Conservation (phyloP, 2,329 filamentous ascomycete genomes). For the Sporothrix curviconia region DNA sequence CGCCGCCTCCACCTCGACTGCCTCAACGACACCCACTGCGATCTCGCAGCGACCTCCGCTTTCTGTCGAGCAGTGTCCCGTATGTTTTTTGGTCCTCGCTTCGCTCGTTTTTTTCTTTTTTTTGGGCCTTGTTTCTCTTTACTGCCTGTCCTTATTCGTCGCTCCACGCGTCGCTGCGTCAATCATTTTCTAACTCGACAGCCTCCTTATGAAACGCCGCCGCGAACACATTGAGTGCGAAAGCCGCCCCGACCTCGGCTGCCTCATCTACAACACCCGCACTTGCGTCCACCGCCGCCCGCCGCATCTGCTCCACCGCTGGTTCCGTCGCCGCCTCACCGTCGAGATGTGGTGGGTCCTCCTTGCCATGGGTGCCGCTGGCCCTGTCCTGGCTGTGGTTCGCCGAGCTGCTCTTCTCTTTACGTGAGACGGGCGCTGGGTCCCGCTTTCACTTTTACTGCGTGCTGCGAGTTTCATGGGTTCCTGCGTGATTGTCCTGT, state of each 20-base stretch:
- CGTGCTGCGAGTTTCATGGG: background rate
- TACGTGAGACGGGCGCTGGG: background rate
- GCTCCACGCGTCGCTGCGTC: background rate
- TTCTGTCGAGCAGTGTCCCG: slow-evolving; percentile 55
- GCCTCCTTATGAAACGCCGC: slow-evolving; percentile 51
- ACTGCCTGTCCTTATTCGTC: background rate
- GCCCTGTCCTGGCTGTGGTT: slow-evolving; percentile 35
- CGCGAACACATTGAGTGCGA: slow-evolving; percentile 57
- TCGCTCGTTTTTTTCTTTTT: background rate
- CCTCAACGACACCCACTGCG: slow-evolving; percentile 51
- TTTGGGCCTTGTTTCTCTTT: background rate
- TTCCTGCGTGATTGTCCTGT: no score
- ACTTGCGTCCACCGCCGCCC: slow-evolving; percentile 40
- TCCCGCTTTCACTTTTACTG: no score
- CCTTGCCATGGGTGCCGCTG: slow-evolving; percentile 36
- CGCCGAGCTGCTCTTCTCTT: slow-evolving; percentile 21
- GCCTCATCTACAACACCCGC: slow-evolving; percentile 46
- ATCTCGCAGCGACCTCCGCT: slow-evolving; percentile 52
- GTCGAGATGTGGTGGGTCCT: slow-evolving; percentile 45
- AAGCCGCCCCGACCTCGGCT: slow-evolving; percentile 48
- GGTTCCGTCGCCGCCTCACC: slow-evolving; percentile 39
- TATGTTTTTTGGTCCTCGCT: slow-evolving; percentile 28
- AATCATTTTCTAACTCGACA: slow-evolving; percentile 21
- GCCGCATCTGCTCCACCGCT: slow-evolving; percentile 40
- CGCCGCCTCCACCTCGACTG: slow-evolving; percentile 58